Base-by-base conservation (phyloP, 805 yeast species). In the Wickerhamiella bombiphila region DNA sequence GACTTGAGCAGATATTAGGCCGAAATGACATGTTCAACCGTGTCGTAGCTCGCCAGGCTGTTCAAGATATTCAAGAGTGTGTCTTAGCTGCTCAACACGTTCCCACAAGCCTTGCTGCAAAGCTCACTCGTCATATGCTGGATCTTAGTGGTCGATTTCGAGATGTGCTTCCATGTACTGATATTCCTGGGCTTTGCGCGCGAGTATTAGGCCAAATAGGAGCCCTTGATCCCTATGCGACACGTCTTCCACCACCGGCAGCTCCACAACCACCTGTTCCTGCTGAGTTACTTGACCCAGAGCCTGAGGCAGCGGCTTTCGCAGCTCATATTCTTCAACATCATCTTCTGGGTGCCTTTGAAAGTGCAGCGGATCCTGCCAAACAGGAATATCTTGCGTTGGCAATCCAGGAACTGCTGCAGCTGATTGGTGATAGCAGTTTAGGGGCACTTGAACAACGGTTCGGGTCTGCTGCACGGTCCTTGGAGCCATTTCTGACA, bases 311-410 rank as follows among this genome's bases (percentile, higher is more conserved):
- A n/a, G 61, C 71, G 2, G 65, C 63, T 9, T 82, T 88, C 49
- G 63, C 83, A 22, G 61, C 71, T 3, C 65, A 68, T 47, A 72
- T 86, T 35, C 61, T 86, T 24, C 76, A 80, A 42, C 67, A 70
- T 38, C 65, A 72, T 41, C 64, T 91, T n/a, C 78, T 86, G 6
- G 83, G 81, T 24, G 73, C 83, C 1, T 86, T 85, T 56, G 77
- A 93, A 74, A 85, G 94, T 0, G 78, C 95, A 1, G 80, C 78
- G 24, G 85, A 85, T 51, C 94, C 97, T 0, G 70, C 72, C 17
- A 72, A 74, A 35, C 98, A 91, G 55, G 65, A 80, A 41, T 80
- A 78, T 51, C 66, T 85, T 25, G 94, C 95, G 0, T 79, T 72
- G 55, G 79, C 88, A 0, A 81, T 91, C 71, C 99, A 91, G 54